Base-by-base conservation (phyloP, 495 filamentous ascomycete genomes). In the Alectoria sarmentosa region DNA sequence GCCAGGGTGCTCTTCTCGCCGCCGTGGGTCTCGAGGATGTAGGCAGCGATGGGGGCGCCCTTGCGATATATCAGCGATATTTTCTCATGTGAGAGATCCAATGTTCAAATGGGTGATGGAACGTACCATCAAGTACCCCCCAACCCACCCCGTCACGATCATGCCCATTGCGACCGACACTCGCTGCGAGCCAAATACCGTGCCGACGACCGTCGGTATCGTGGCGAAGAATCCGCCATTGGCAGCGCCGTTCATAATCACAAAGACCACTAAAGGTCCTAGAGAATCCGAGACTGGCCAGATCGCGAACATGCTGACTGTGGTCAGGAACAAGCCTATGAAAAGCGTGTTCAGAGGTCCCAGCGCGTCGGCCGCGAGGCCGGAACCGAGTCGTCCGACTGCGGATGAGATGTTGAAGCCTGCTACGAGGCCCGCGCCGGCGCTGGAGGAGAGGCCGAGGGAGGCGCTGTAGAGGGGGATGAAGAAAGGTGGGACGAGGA, bases 401-500 rank as follows among this genome's bases (percentile, higher is more conserved):
- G 81, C 82, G 1, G 81, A 81, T 15, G 78, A 78, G 37, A 82
- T 79, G 62, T 82, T 84, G 72, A 84, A 86, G 28, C 76, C 83
- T 9, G 82, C 82, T 0, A 86, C 76, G 1, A 85, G 69, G 48
- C 75, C 80, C 2, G 83, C 82, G 1, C 83, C 83, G 0, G 75
- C 77, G 28, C 73, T 74, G 19, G 82, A 76, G 1, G 75, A 73
- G 49, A 84, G 70, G 3, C 79, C 78, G 8, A 82, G 65, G 0
- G 79, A 79, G 32, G 76, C 65, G 36, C 76, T 76, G 61, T 78
- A 82, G 8, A 80, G 70, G 0, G 84, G 84, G 1, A 86, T 69
- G 69, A 84, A 86, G 72, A 84, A 85, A 1, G 83, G 80, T 1
- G 84, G 84, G 3, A 87, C 83, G 59, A 85, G 79, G 13, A 86